These are phyloP conservation scores for Fereydounia khargensis DNA, from an alignment of 1,284 basidiomycete species.

Conservation along the genomic window DNA sequence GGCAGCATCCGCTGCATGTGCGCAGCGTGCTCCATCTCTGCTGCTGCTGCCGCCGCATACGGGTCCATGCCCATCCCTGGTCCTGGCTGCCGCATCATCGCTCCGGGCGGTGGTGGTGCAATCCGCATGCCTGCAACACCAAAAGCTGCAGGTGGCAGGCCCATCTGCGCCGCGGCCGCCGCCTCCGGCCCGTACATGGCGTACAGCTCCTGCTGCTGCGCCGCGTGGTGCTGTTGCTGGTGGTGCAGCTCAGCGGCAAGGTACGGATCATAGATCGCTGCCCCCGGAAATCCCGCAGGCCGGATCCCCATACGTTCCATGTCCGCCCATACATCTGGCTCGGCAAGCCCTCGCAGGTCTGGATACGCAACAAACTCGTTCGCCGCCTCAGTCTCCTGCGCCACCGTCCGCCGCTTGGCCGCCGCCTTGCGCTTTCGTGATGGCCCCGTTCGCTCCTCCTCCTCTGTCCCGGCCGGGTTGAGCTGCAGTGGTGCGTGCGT, in stretches of 20 bases:
- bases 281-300: conserved; percentile 3
- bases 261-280: conserved; percentile 29
- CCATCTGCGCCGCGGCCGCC: conserved; percentile 30
- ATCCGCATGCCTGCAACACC: no score
- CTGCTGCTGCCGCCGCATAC: conserved; percentile 14
- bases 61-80: conserved; percentile 25
- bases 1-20: conserved; percentile 34
- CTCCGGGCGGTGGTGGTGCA: conserved; percentile 23
- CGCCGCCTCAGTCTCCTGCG: conserved; percentile 16
- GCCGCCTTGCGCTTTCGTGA: conserved; percentile 10
- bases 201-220: conserved; percentile 20
- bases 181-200: conserved; percentile 30
- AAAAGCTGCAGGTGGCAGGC: neutral
- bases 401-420: conserved; percentile 25
- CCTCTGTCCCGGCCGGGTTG: neutral
- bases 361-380: conserved; percentile 49
- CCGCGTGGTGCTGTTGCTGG: no score
- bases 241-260: conserved; percentile 21
- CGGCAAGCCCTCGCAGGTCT: conserved; percentile 48
- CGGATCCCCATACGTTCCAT: conserved; percentile 54
- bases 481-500: conserved; percentile 12
- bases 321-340: conserved; percentile 49
- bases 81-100: conserved; percentile 19
- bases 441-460: conserved; percentile 6
- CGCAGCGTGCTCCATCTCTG: conserved; percentile 31